Evolutionary conservation across 352 stramenopile genomes (phyloP).

Genomic region (Phytophthora megakarya): DNA sequence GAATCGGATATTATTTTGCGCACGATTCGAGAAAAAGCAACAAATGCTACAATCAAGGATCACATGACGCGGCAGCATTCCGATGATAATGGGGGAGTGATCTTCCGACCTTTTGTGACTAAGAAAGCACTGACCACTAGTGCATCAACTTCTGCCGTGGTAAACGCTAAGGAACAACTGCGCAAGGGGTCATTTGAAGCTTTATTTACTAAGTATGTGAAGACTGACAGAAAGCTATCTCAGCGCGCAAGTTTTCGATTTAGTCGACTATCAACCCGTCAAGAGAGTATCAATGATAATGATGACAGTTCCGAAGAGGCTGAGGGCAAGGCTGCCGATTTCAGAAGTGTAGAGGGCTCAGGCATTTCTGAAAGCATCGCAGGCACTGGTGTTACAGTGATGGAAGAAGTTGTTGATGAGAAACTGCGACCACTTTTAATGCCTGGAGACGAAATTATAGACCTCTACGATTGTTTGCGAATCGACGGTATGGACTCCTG

Average conservation of each 20-base stretch:
- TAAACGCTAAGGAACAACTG: conserved; percentile 23
- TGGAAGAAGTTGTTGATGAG: conserved; percentile 58
- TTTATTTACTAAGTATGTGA: conserved; percentile 37
- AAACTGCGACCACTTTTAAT: conserved; percentile 71
- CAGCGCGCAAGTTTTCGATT: conserved; percentile 30
- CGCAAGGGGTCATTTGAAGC: conserved; percentile 36
- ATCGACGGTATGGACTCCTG: conserved; percentile 84
- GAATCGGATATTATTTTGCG: conserved; percentile 21
- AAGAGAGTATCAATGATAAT: conserved; percentile 17
- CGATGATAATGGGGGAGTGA: conserved; percentile 10
- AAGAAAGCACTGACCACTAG: conserved; percentile 16
- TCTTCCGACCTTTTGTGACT: background rate
- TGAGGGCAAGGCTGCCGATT: conserved; percentile 21
- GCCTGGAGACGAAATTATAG: conserved; percentile 65
- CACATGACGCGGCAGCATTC: conserved; percentile 18
- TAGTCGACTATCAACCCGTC: conserved; percentile 20
- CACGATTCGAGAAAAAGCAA: background rate
- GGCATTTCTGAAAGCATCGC: conserved; percentile 13
- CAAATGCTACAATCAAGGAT: background rate
- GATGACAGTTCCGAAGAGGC: conserved; percentile 14
- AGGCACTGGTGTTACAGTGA: background rate
- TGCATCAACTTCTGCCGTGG: conserved; percentile 21
- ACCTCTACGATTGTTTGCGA: conserved; percentile 72
- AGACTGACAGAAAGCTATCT: conserved; percentile 18
- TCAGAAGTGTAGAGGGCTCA: conserved; percentile 12